A percentile compares a stretch with the other conserved stretches of the same genome.
Conservation (phyloP, 805 yeast genomes). For the Wickerhamiella azyma region DNA sequence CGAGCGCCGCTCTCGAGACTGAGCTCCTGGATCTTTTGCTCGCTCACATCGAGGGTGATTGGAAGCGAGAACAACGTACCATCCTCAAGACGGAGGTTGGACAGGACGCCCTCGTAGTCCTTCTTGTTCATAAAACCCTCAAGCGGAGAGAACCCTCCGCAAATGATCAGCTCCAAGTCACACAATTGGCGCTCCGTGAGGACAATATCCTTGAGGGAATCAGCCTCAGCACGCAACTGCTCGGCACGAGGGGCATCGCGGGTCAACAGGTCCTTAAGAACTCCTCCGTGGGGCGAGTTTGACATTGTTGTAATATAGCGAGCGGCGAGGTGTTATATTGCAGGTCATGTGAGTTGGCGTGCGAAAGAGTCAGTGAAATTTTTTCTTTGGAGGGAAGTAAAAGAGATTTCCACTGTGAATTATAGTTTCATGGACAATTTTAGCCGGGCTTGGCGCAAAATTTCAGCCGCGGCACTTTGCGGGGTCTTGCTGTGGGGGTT, state of each 20-base stretch:
- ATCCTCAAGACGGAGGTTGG: constrained; percentile 50
- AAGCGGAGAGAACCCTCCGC: constrained; percentile 89
- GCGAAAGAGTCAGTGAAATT: not conserved
- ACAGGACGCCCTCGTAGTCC: constrained; percentile 57
- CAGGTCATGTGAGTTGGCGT: constrained; percentile 9
- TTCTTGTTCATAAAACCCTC: constrained; percentile 55
- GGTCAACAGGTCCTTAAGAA: constrained; percentile 66
- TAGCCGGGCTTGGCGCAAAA: too few species aligned
- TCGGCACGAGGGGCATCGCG: constrained; percentile 58
- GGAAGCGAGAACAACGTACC: constrained; percentile 90
- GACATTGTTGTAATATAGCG: constrained; percentile 23
- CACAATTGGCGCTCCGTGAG: constrained; percentile 83
- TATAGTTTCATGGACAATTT: too few species aligned
- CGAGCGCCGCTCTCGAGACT: constrained; percentile 41
- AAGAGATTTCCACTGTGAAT: too few species aligned
- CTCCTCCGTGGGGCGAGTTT: constrained; percentile 80
- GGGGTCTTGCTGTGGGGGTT: too few species aligned
- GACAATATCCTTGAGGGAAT: constrained; percentile 30
- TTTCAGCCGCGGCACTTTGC: too few species aligned
- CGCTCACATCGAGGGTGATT: constrained; percentile 67
- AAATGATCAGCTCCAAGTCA: constrained; percentile 79
- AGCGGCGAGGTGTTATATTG: not conserved
- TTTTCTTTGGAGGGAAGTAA: not conserved
- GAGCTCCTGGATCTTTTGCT: constrained; percentile 32
- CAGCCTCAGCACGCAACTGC: constrained; percentile 46